phyloP scores from a whole-genome alignment of 2,329 filamentous ascomycete species.

The Penicillium sp. region DNA sequence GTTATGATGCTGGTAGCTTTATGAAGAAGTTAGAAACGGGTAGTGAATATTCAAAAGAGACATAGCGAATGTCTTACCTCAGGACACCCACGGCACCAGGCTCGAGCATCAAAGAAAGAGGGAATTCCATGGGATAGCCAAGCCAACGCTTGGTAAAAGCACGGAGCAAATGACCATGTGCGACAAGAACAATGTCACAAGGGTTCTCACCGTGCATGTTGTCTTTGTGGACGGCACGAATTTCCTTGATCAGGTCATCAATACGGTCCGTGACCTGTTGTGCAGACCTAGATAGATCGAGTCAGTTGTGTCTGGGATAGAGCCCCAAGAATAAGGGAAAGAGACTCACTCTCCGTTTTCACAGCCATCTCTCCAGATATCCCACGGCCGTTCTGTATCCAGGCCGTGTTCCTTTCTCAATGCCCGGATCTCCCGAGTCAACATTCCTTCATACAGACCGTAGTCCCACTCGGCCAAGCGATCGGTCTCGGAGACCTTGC shows the following conservation, averaged over 20 bases:
- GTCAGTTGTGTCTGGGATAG: conserved; percentile 7
- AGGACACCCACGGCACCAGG: conserved; percentile 46
- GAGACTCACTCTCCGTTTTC: conserved; percentile 53
- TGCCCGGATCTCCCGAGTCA: conserved; percentile 50
- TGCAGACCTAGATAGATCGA: conserved; percentile 25
- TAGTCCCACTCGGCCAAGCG: conserved; percentile 61
- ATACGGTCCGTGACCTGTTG: conserved; percentile 42
- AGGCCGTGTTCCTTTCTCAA: conserved; percentile 49
- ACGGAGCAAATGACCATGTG: conserved; percentile 48
- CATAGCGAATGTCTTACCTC: conserved; percentile 28
- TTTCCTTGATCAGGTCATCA: conserved; percentile 44
- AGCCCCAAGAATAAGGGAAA: not conserved
- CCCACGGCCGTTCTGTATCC: conserved; percentile 51
- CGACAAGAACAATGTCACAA: conserved; percentile 40
- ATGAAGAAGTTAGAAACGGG: not conserved
- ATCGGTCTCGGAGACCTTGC: conserved; percentile 50
- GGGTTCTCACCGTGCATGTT: conserved; percentile 42
- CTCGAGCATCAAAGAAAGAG: conserved; percentile 45
- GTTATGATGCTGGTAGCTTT: conserved; percentile 39
- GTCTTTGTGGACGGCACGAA: conserved; percentile 40
- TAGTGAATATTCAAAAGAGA: not conserved
- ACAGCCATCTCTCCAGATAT: conserved; percentile 60
- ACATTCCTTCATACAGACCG: conserved; percentile 60
- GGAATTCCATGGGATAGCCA: conserved; percentile 41
- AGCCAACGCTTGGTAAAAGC: conserved; percentile 51